phyloP scores from a whole-genome alignment of 441 rosid species.

The Capsella rubella region DNA sequence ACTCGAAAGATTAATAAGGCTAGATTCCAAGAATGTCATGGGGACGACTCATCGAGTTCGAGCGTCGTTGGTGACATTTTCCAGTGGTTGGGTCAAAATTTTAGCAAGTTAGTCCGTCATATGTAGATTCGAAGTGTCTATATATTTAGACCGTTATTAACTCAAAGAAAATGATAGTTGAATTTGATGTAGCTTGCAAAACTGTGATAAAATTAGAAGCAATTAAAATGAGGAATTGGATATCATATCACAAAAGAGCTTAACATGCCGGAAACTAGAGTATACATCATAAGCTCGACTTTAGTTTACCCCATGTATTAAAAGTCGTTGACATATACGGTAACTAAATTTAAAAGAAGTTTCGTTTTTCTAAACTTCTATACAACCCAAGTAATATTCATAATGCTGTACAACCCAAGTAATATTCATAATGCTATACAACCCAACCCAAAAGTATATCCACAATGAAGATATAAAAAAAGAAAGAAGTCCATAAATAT shows the following conservation, averaged over 20 bases:
- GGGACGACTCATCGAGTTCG: too few relatives aligned
- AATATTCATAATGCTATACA: background rate
- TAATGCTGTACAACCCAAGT: background rate
- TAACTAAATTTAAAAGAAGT: background rate
- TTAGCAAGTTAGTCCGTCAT: background rate
- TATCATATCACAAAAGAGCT: background rate
- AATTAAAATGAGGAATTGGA: background rate
- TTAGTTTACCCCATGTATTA: background rate
- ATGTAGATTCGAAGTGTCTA: background rate
- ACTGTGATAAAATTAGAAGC: background rate
- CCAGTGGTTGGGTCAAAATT: background rate
- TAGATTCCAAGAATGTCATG: too few relatives aligned
- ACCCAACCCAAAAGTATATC: background rate
- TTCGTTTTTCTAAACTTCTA: background rate
- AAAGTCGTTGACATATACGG: background rate
- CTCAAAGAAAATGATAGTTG: background rate
- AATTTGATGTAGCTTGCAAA: background rate
- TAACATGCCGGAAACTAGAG: background rate
- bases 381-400: background rate
- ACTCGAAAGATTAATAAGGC: too few relatives aligned
- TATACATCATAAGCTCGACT: background rate
- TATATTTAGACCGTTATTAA: background rate
- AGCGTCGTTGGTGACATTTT: background rate
- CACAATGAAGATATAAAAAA: background rate
- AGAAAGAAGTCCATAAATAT: background rate